Percentiles rank a stretch among this genome's conserved stretches.
phyloP scores from a whole-genome alignment of 192 early-diverging fungal genomes.

The Geranomyces michiganensis region DNA sequence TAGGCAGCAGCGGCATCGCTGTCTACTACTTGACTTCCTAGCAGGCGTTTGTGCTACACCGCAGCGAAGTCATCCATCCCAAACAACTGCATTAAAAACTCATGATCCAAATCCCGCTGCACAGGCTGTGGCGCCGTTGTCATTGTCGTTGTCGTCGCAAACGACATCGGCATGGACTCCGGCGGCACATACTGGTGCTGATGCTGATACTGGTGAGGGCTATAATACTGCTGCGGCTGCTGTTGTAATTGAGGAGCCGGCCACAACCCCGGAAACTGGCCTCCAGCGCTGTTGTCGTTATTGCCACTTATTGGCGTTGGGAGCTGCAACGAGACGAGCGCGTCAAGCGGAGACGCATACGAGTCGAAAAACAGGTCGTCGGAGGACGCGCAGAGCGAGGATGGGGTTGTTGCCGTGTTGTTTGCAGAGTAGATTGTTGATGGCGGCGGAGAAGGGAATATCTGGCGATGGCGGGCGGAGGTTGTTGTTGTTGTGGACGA shows the following conservation, averaged over 20 bases:
- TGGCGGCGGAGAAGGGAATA: background rate
- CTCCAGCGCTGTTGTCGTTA: too few species aligned
- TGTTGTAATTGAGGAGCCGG: background rate
- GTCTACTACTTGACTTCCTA: too few species aligned
- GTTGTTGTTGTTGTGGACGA: background rate
- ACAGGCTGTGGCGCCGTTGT: too few species aligned
- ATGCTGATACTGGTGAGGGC: background rate
- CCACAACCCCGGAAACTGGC: background rate
- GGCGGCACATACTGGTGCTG: too few species aligned
- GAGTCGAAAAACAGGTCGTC: background rate
- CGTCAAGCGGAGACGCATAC: too few species aligned
- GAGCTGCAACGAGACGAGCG: too few species aligned
- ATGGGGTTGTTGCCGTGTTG: too few species aligned
- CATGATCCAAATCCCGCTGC: background rate
- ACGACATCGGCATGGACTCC: too few species aligned
- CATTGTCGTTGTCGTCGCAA: too few species aligned
- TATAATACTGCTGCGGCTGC: background rate
- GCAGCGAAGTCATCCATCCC: constrained; percentile 4
- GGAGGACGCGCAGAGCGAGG: background rate
- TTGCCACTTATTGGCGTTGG: too few species aligned
- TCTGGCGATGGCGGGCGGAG: background rate
- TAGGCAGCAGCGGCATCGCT: too few species aligned
- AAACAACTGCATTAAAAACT: constrained; percentile 6
- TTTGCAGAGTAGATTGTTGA: background rate
- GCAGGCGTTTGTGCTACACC: too few species aligned